phyloP scores from a whole-genome alignment of 2,329 filamentous ascomycete species.

The Penicillium sp. region DNA sequence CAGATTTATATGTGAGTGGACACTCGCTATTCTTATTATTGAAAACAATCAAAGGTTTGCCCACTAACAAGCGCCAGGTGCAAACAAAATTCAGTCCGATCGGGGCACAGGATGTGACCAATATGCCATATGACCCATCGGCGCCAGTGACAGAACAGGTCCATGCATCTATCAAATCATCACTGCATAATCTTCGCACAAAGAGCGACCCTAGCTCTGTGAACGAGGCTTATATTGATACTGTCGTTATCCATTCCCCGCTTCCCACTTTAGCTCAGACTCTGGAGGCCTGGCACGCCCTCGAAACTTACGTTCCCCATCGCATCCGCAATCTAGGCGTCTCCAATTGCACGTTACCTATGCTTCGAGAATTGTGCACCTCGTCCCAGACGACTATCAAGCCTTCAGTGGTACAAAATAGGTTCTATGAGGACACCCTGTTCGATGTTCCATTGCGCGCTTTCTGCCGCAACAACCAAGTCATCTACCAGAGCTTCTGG shows the following conservation, averaged over 20 bases:
- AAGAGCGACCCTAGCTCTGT: slow-evolving; percentile 22
- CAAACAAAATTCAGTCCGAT: slow-evolving; percentile 80
- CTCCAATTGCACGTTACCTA: slow-evolving; percentile 63
- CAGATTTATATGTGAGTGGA: slow-evolving; percentile 60
- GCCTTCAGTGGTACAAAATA: slow-evolving; percentile 69
- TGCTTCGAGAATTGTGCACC: slow-evolving; percentile 53
- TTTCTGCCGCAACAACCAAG: slow-evolving; percentile 51
- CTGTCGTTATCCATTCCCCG: slow-evolving; percentile 58
- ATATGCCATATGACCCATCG: slow-evolving; percentile 61
- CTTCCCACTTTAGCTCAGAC: slow-evolving; percentile 52
- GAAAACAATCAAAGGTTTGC: neutral
- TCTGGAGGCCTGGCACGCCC: slow-evolving; percentile 60
- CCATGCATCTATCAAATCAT: slow-evolving; percentile 62
- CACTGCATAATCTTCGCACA: slow-evolving; percentile 58
- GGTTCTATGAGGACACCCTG: slow-evolving; percentile 59
- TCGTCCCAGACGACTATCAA: slow-evolving; percentile 45
- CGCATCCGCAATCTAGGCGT: slow-evolving; percentile 66
- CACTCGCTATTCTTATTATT: neutral
- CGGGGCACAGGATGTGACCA: slow-evolving; percentile 56
- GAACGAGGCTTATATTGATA: slow-evolving; percentile 54
- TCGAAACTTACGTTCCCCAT: slow-evolving; percentile 64
- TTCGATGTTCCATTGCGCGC: slow-evolving; percentile 60
- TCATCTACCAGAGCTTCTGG: slow-evolving; percentile 60
- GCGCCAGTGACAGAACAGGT: slow-evolving; percentile 62
- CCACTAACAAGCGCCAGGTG: slow-evolving; percentile 46